A percentile compares a stretch with the other conserved stretches of the same genome.
phyloP scores from a whole-genome alignment of 331 rosid genomes.

The Cucumis variabilis region DNA sequence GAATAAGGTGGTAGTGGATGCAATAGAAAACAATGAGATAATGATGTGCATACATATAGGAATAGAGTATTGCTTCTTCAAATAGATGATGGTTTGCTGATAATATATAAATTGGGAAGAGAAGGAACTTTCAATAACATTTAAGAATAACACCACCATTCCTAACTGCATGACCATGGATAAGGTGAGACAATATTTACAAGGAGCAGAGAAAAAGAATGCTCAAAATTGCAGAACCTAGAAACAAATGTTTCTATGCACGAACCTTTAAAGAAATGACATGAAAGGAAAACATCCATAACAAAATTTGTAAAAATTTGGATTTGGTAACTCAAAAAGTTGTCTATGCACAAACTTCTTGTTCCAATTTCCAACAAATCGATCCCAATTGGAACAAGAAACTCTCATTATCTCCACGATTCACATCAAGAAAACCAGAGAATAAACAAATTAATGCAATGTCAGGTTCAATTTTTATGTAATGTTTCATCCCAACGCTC shows the following conservation, averaged over 20 bases:
- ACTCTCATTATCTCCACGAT: not conserved
- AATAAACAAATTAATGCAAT: not conserved
- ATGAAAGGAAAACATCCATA: not conserved
- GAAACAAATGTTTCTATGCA: not conserved
- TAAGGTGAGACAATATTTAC: no score
- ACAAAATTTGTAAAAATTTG: not conserved
- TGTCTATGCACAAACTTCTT: slow-evolving; percentile 38
- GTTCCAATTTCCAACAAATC: slow-evolving; percentile 39
- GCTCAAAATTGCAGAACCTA: not conserved
- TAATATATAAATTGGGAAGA: not conserved
- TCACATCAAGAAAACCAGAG: slow-evolving; percentile 5
- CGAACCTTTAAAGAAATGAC: not conserved
- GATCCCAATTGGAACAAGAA: not conserved
- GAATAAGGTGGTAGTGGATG: not conserved
- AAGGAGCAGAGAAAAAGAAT: not conserved
- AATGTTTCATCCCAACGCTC: slow-evolving; percentile 40
- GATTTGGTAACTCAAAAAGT: not conserved
- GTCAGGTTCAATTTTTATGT: not conserved
- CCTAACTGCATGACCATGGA: not conserved
- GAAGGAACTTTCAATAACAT: not conserved
- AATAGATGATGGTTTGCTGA: not conserved
- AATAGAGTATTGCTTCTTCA: not conserved
- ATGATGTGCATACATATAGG: not conserved
- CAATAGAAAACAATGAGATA: not conserved
- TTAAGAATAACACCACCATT: not conserved